Evolutionary conservation across 2,329 filamentous ascomycete genomes (phyloP).

Genomic region (Mollisiaceae sp.): DNA sequence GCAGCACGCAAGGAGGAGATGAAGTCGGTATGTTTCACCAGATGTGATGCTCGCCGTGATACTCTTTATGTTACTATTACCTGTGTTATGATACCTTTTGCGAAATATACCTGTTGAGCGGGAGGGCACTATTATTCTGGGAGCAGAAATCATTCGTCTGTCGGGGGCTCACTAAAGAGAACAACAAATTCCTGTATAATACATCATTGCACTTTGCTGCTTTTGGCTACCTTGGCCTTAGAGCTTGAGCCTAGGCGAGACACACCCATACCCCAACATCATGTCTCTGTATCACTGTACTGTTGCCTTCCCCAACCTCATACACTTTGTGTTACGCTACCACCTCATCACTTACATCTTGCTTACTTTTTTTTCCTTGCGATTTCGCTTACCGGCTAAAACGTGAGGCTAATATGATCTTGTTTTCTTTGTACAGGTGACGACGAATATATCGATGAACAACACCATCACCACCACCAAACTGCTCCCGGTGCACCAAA

Average conservation of each 20-base stretch:
- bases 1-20: constrained; percentile 69
- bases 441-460: constrained; percentile 65
- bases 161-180: constrained; percentile 30
- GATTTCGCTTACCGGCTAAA: constrained; percentile 39
- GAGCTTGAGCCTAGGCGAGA: constrained; percentile 19
- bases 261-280: constrained; percentile 36
- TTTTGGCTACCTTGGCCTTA: constrained; percentile 28
- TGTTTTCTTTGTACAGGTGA: constrained; percentile 53
- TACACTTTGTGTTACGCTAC: constrained; percentile 23
- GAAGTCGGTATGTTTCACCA: constrained; percentile 96
- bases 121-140: constrained; percentile 30
- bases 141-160: constrained; percentile 29
- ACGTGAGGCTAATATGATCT: constrained; percentile 42
- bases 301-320: constrained; percentile 25
- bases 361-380: constrained; percentile 18
- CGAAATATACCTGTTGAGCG: constrained; percentile 32
- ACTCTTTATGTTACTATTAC: constrained; percentile 39
- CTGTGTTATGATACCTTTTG: constrained; percentile 40
- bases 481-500: constrained; percentile 59
- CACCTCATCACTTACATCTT: constrained; percentile 12
- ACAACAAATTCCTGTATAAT: constrained; percentile 41
- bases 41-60: constrained; percentile 67
- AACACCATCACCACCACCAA: constrained; percentile 71
- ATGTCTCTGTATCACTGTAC: constrained; percentile 40
- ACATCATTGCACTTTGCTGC: constrained; percentile 43